phyloP scores from a whole-genome alignment of 139 green algal genomes.

The Chlamydomonas incerta region DNA sequence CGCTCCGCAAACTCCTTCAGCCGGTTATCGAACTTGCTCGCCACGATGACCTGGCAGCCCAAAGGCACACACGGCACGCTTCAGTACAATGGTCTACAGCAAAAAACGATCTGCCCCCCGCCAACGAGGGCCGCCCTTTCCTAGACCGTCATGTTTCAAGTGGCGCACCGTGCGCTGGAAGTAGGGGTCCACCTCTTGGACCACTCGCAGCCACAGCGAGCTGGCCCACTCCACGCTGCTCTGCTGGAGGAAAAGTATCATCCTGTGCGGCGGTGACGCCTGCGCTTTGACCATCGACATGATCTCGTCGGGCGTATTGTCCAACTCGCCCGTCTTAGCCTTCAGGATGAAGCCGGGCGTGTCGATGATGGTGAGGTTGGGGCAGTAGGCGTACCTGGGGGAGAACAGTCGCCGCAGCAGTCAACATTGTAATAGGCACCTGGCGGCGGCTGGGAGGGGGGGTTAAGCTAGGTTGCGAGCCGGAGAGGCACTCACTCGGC shows the following conservation, averaged over 20 bases:
- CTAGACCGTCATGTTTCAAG: too few relatives aligned
- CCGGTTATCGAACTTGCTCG: conserved; percentile 97
- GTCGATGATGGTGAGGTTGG: conserved; percentile 95
- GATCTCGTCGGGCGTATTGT: conserved; percentile 92
- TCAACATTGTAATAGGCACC: neutral
- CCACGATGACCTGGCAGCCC: conserved; percentile 83
- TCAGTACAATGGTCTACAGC: neutral
- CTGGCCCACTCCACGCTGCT: conserved; percentile 93
- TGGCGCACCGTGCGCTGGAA: conserved; percentile 72
- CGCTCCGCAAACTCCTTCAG: conserved; percentile 93
- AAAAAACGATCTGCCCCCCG: neutral
- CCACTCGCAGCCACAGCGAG: conserved; percentile 91
- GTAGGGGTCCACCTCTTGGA: conserved; percentile 92
- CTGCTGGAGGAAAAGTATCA: conserved; percentile 98
- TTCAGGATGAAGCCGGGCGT: conserved; percentile 96
- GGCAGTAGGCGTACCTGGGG: conserved; percentile 77
- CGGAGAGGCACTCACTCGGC: conserved; percentile 78
- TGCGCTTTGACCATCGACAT: conserved; percentile 93
- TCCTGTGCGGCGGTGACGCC: conserved; percentile 81
- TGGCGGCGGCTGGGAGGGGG: too few relatives aligned
- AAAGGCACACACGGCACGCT: too few relatives aligned
- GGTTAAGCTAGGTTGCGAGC: too few relatives aligned
- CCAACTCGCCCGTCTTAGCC: conserved; percentile 83
- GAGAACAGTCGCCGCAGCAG: too few relatives aligned
- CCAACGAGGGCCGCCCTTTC: too few relatives aligned